Base-by-base conservation (phyloP, 495 filamentous ascomycete genomes). In the Xylaria castorea region DNA sequence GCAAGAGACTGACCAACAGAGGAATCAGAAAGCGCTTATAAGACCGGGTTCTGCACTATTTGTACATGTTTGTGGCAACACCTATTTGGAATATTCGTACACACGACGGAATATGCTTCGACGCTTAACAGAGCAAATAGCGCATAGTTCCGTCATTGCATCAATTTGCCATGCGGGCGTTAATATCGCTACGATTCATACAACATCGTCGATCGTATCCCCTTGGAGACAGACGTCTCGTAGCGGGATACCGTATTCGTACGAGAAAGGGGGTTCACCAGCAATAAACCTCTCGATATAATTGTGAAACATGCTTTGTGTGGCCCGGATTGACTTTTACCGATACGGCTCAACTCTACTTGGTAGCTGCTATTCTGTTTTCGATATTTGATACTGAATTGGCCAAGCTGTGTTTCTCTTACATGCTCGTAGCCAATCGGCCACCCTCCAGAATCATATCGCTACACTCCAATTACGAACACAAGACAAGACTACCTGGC, bases 121-220 rank as follows among this genome's bases (percentile, higher is more conserved):
- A 51, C n/a, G 9, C 5, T 51, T 22, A 51, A 51, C 22, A 51
- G 22, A 30, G 25, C 51, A 27, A 55, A 30, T 7, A 30, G 51
- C 51, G 51, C 51, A 55, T 55, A 55, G 25, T 55, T 55, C 51
- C 25, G 25, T 30, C 51, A 30, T 16, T 25, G n/a, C 50, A 25
- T 53, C 50, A 53, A 53, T 25, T n/a, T 27, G 22, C 22, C 50
- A 53, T 53, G 6, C 50, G 50, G 50, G 22, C 50, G 12, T 25
- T 53, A 55, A 30, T 55, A 16, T 55, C 30, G 12, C 18, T 25
- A 30, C 25, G 51, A 20, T 30, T 55, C 51, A 25, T 30, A 55
- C 51, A 32, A 48, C 40, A n/a, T 22, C 62, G 62, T 48, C 62
- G 62, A 65, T 65, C 38, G 40, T 65, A 65, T 65, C 62, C 40